Evolutionary conservation across 2,329 filamentous ascomycete genomes (phyloP).

Genomic region (Botryotinia calthae): DNA sequence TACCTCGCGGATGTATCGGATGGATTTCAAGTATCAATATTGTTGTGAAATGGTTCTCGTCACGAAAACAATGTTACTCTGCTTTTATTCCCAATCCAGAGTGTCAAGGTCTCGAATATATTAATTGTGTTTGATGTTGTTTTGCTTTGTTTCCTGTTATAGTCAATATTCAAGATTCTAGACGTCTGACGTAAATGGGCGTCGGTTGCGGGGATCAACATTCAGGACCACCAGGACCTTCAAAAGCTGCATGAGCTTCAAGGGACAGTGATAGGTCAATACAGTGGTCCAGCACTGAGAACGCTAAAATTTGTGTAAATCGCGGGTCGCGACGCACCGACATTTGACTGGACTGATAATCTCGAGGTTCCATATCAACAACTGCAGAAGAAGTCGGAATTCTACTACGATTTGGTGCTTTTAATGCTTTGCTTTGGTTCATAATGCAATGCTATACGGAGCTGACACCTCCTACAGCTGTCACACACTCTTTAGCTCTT

Average conservation of each 20-base stretch:
- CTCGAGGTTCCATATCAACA: constrained; percentile 1
- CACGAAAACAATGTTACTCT: neutral
- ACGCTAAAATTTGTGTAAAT: constrained; percentile 17
- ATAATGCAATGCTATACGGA: constrained; percentile 97
- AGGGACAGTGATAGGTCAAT: constrained; percentile 8
- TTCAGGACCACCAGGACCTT: neutral
- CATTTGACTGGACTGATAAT: neutral
- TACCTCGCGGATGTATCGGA: neutral
- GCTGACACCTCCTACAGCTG: constrained; percentile 87
- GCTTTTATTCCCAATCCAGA: neutral
- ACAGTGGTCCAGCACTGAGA: neutral
- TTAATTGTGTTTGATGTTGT: neutral
- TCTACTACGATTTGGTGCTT: constrained; percentile 21
- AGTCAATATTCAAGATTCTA: constrained; percentile 9
- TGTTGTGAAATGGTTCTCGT: neutral
- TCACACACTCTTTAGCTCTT: constrained; percentile 80
- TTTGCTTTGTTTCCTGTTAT: neutral
- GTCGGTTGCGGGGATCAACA: neutral
- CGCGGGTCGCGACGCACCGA: constrained; percentile 10
- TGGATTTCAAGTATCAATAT: neutral
- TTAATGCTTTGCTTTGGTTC: constrained; percentile 17
- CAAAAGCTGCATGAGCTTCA: neutral
- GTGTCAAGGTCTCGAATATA: neutral
- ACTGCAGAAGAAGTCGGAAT: constrained; percentile 8
- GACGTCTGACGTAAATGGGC: constrained; percentile 17